Evolutionary conservation across 1,139 yeast genomes (phyloP), one percentile per base, ranked within the genome.

Genomic region (Yarrowia galli): DNA sequence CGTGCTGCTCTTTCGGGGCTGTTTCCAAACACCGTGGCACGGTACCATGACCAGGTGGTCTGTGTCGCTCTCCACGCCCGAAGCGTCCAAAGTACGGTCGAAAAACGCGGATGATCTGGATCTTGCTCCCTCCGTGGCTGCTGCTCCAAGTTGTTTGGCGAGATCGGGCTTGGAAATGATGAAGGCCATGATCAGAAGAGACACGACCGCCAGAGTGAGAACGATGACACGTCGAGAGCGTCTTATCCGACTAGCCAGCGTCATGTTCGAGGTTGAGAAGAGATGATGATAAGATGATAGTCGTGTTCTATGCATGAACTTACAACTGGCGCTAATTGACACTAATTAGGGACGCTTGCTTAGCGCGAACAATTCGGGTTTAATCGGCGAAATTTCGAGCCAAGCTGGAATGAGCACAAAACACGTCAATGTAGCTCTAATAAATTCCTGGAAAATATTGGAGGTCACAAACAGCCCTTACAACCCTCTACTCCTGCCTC

Each of bases 1-100:
- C 10, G 42, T 15, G 23, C 18, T 12, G 15, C 16, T 16, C 9
- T 36, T 49, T 15, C 66, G 22, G 8, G 56, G 46, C n/a, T 12
- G 56, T 46, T 48, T 61, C 66, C 66, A 61, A 4, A 61, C 56
- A 7, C 56, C 66, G 15, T 61, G 66, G 15, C 66, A 46, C 4
- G 66, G 66, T 1, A 61, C 66, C 56, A 61, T 23, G 13, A 61
- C n/a, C 16, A 61, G 56, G 5, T 61, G 66, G 18, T 46, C 56
- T 15, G 49, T 58, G 51, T 58, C 64, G 3, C 28, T 58, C 10
- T 28, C 16, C 13, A 58, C 28, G 6, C 20, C 51, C 3, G 8
- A 13, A 18, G 42, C 7, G 22, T 58, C 64, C 20, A 58, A 6
- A n/a, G 51, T 58, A 5, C 20, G 40, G 42, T 58, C 64, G 18